Evolutionary conservation across 805 yeast genomes (phyloP).

Genomic region (Saccharomycopsis fodiens): DNA sequence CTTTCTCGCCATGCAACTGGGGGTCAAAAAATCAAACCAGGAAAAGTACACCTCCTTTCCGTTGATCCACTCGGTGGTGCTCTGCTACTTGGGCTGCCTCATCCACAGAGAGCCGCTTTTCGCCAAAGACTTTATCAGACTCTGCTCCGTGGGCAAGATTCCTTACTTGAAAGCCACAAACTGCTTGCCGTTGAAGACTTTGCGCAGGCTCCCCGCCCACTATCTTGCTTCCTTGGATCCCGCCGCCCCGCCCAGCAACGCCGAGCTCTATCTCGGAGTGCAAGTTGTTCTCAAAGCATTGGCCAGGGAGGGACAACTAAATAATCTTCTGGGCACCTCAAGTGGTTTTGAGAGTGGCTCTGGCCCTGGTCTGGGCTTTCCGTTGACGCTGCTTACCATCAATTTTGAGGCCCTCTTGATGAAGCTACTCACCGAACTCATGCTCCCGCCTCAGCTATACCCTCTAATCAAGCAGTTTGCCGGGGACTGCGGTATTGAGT

Average conservation of each 20-base stretch:
- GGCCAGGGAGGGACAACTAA: conserved; percentile 1
- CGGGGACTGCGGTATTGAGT: conserved; percentile 27
- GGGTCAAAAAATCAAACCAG: background rate
- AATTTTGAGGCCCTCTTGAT: conserved; percentile 35
- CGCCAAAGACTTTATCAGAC: conserved; percentile 37
- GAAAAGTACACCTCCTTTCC: conserved; percentile 13
- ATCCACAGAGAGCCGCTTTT: conserved; percentile 44
- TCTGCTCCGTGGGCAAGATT: conserved; percentile 36
- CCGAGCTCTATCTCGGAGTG: conserved; percentile 30
- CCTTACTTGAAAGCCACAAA: conserved; percentile 40
- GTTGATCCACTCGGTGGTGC: conserved; percentile 25
- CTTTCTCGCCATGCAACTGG: conserved; percentile 20
- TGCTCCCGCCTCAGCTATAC: conserved; percentile 45
- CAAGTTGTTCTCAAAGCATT: conserved; percentile 16
- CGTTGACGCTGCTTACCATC: conserved; percentile 11
- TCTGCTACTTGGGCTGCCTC: conserved; percentile 46
- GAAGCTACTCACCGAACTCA: conserved; percentile 33
- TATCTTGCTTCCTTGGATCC: conserved; percentile 35
- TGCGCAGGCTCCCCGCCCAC: conserved; percentile 32
- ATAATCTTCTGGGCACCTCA: too few relatives aligned
- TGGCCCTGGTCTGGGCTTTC: conserved; percentile 4
- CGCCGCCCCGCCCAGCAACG: conserved; percentile 31
- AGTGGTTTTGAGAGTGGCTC: too few relatives aligned
- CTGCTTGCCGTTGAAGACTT: conserved; percentile 33
- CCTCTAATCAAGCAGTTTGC: conserved; percentile 28